Conservation (phyloP, 2,329 filamentous ascomycete genomes). For the Aaosphaeria arxii region DNA sequence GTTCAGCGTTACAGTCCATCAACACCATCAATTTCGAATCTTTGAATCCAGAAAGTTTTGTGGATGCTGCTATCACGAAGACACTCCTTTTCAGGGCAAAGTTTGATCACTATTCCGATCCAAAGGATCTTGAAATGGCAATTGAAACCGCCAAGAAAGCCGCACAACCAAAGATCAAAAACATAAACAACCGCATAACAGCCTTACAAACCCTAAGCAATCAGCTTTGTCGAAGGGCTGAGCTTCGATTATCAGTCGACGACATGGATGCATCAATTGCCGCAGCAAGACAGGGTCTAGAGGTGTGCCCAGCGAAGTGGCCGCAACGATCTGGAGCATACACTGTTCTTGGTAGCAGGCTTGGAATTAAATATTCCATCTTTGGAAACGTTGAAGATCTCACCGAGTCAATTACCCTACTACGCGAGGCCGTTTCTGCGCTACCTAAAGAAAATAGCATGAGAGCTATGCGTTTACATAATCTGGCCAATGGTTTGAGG, state of each 20-base stretch:
- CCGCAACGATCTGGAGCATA: background rate
- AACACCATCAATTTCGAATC: background rate
- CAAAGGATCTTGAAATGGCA: background rate
- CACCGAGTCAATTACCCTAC: background rate
- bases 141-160: background rate
- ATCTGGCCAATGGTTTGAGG: constrained; percentile 1
- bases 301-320: background rate
- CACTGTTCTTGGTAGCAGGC: background rate
- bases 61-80: background rate
- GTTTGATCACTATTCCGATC: background rate
- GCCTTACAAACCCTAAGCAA: background rate
- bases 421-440: background rate
- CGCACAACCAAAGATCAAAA: background rate
- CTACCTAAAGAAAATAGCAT: background rate
- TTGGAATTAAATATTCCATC: background rate
- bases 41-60: background rate
- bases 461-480: constrained; percentile 1
- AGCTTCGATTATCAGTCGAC: background rate
- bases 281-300: constrained; percentile 1
- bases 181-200: background rate
- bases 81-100: background rate
- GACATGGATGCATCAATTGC: constrained; percentile 5
- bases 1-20: background rate
- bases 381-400: background rate
- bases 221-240: background rate